Conservation (phyloP, 2,329 filamentous ascomycete species). For the Neonectria hederae region DNA sequence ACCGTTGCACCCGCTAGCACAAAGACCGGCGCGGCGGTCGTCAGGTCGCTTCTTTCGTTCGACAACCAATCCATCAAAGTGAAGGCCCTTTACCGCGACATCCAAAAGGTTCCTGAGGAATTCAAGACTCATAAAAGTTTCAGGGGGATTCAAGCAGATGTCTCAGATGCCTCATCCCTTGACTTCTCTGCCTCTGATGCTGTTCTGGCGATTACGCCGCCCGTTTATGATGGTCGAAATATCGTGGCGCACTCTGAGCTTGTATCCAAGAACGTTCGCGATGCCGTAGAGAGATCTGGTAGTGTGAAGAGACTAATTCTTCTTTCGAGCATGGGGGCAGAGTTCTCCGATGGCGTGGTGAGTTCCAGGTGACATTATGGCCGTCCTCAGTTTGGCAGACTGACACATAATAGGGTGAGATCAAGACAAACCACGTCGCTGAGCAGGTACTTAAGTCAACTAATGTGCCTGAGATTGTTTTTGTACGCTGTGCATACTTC, state of each 20-base stretch:
- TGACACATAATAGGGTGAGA: constrained; percentile 46
- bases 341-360: constrained; percentile 46
- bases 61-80: constrained; percentile 23
- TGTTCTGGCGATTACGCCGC: constrained; percentile 47
- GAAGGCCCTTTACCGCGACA: constrained; percentile 45
- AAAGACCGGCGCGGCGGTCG: constrained; percentile 43
- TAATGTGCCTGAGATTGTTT: constrained; percentile 39
- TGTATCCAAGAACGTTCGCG: constrained; percentile 43
- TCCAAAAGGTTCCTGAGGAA: constrained; percentile 41
- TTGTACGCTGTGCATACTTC: constrained; percentile 49
- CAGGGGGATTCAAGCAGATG: constrained; percentile 41
- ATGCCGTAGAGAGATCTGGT: constrained; percentile 37
- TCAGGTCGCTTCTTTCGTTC: constrained; percentile 41
- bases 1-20: constrained; percentile 46
- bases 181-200: constrained; percentile 44
- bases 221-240: constrained; percentile 39
- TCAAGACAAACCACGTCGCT: constrained; percentile 48
- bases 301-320: constrained; percentile 45
- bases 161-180: constrained; percentile 43
- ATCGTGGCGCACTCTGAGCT: constrained; percentile 28
- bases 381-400: too few species aligned
- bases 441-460: constrained; percentile 38
- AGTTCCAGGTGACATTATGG: constrained; percentile 1
- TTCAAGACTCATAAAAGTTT: constrained; percentile 42
- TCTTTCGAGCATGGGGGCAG: constrained; percentile 46